Evolutionary conservation across 805 yeast genomes (phyloP).

Genomic region (Ogataea methylovora): DNA sequence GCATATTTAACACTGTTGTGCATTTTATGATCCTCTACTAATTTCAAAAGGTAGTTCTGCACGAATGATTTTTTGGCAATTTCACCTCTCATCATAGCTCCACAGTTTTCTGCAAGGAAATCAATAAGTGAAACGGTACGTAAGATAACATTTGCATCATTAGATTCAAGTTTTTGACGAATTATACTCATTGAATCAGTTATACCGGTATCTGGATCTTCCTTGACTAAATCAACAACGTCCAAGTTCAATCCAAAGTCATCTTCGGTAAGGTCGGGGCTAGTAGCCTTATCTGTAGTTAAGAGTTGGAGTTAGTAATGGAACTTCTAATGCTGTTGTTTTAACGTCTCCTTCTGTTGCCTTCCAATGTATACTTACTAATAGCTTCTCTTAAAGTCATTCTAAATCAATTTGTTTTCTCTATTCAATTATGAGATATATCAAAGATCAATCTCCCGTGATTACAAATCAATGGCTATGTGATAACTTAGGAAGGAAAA

Average conservation of each 20-base stretch:
- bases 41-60: slow-evolving; percentile 30
- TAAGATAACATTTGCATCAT: slow-evolving; percentile 60
- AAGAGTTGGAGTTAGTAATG: too few species aligned
- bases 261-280: slow-evolving; percentile 52
- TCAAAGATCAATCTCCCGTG: too few species aligned
- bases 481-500: too few species aligned
- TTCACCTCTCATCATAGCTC: slow-evolving; percentile 56
- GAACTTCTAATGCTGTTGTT: too few species aligned
- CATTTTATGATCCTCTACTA: slow-evolving; percentile 46
- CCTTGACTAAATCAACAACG: slow-evolving; percentile 59
- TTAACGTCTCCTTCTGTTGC: too few species aligned
- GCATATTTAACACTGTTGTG: slow-evolving; percentile 63
- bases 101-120: slow-evolving; percentile 71
- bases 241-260: slow-evolving; percentile 61
- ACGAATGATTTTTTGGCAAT: slow-evolving; percentile 54
- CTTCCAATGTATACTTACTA: not conserved
- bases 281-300: slow-evolving; percentile 63
- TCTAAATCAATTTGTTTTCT: too few species aligned
- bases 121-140: slow-evolving; percentile 47
- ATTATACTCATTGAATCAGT: slow-evolving; percentile 38
- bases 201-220: slow-evolving; percentile 52
- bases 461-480: too few species aligned
- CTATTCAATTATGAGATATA: too few species aligned
- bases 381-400: not conserved
- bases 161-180: slow-evolving; percentile 37